Conservation (phyloP, 331 rosid genomes). For the Erythrophleum ivorense region DNA sequence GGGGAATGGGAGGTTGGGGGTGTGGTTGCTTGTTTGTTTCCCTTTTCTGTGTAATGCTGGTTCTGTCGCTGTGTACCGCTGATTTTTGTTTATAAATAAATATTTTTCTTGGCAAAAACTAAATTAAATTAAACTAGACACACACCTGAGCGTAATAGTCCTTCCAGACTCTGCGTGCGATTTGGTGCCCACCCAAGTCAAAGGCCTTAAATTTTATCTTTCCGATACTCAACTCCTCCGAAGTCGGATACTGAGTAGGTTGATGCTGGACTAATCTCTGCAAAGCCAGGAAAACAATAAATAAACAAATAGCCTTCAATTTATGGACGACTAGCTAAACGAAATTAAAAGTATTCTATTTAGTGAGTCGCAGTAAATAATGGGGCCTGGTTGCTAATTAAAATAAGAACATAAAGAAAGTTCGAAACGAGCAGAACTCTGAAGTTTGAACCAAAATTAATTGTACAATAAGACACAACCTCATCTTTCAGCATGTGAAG, state of each 20-base stretch:
- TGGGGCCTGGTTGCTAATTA: neutral
- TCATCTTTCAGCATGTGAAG: slow-evolving; percentile 78
- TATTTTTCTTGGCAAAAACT: neutral
- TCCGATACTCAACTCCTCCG: slow-evolving; percentile 76
- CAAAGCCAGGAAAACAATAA: neutral
- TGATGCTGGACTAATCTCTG: slow-evolving; percentile 76
- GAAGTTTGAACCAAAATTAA: neutral
- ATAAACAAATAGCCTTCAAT: neutral
- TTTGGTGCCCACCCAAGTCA: slow-evolving; percentile 79
- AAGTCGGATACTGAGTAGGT: slow-evolving; percentile 74
- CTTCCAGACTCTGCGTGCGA: slow-evolving; percentile 84
- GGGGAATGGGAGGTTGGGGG: neutral
- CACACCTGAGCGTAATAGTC: slow-evolving; percentile 72
- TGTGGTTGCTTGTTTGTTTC: neutral
- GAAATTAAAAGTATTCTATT: neutral
- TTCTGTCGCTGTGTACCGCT: neutral
- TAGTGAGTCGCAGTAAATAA: neutral
- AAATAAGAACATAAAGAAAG: neutral
- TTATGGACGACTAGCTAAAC: neutral
- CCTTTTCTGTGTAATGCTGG: neutral
- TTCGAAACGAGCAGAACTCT: neutral
- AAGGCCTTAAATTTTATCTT: slow-evolving; percentile 73
- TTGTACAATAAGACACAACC: slow-evolving; percentile 41
- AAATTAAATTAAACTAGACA: neutral
- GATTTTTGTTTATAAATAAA: neutral